Evolutionary conservation across 768 basidiomycete genomes (phyloP), one percentile per base, ranked within the genome.

Genomic region (button mushroom (Agaricus bisporus)): DNA sequence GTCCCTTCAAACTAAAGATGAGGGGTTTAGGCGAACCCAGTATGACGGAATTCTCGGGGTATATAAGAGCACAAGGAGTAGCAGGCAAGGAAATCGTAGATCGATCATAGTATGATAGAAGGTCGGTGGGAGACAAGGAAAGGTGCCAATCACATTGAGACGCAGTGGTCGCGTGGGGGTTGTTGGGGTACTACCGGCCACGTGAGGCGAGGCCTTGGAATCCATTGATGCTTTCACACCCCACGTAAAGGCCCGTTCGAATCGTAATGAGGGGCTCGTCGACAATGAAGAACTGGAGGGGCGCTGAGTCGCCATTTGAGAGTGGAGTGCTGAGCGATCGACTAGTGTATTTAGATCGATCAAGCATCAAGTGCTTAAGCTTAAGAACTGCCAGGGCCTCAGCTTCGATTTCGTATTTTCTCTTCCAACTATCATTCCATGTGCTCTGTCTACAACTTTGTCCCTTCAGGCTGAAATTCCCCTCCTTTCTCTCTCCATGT

Each of bases 131-230:
- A 12, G 12, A 43, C 18, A 5, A 9, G 20, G n/a, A 41, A 22
- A n/a, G 44, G 26, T 11, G 29, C 17, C 44, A 8, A 26, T n/a
- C 54, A 41, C 39, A 41, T 41, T 38, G 61, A 60, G 25, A 39
- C 49, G 41, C 41, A 39, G 39, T 42, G n/a, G n/a, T n/a, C n/a
- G n/a, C n/a, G n/a, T n/a, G 26, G 32, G 41, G 20, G 49, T 51
- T 51, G 29, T 41, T 17, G 49, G 49, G 49, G 46, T 36, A 11
- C 41, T 22, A 11, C 41, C 18, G 28, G 41, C 49, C 41, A 51
- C 49, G 41, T 51, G 49, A 51, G 41, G 36, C 18, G 28, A 22
- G 29, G 5, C 32, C 32, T 32, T 32, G 7, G 32, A 7, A 32
- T 11, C 11, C 7, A 22, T 22, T 7, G 32, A 32, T 32, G 32